Evolutionary conservation across 225 moss, liverwort and hornwort species (phyloP), one percentile per base, ranked within the genome.

Genomic region (Straminergon stramineum): DNA sequence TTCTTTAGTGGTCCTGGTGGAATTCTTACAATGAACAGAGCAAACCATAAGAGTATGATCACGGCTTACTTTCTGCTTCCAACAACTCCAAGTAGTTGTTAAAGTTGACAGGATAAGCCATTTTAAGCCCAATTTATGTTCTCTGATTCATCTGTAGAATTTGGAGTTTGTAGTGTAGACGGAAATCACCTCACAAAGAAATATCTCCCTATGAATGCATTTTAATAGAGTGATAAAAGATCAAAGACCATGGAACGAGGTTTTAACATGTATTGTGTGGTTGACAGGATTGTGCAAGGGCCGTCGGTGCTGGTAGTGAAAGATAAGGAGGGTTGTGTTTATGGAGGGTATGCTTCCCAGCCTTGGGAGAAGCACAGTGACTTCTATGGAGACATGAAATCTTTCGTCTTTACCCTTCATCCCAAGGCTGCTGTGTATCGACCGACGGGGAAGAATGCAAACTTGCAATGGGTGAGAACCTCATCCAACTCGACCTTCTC

Each of bases 341-440:
- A 93, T 87, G 99, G 99, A 85, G 99, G 97, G 20, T 99, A 95
- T 88, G 99, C 99, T n/a, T 97, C 97, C 81, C 96, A 97, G 84
- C 91, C 99, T 23, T 97, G 97, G 99, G 95, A 95, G 85, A 97
- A 92, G 88, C 97, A 95, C 89, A 93, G 92, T 18, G 95, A 96
- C 56, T 99, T 93, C 90, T 99, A 97, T 82, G 99, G 99, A 86
- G 97, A 99, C 84, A 97, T 99, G 99, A 99, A 95, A 89, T 95
- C 95, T 88, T 99, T 97, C 75, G 82, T 97, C 52, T 97, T 97
- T 26, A 94, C 94, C 17, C 94, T 97, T 58, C 94, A 95, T 85
- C 99, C 99, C 37, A 90, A 90, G 88, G 88, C 94, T 88, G 92
- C 95, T 67, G 71, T 97, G 19, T 79, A 94, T 89, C 94, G 99